Evolutionary conservation across 129 eudicot genomes (phyloP).

Genomic region (Escallonia rubra): DNA sequence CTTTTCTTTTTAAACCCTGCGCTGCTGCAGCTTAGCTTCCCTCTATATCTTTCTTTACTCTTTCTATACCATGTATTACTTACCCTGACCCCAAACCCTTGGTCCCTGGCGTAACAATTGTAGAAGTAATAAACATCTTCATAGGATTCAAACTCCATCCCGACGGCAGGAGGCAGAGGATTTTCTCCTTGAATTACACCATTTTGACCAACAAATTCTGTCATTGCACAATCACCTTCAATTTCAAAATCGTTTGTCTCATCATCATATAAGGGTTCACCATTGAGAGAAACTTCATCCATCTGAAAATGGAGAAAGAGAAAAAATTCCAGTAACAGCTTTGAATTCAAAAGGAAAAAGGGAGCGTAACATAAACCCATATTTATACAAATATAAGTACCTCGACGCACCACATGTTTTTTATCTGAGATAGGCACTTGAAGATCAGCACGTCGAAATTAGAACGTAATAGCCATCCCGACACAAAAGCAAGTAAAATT

Average conservation of each 20-base stretch:
- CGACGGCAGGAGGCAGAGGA: slow-evolving; percentile 38
- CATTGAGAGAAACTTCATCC: slow-evolving; percentile 32
- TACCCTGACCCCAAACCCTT: slow-evolving; percentile 40
- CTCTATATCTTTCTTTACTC: slow-evolving; percentile 36
- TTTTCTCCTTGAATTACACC: slow-evolving; percentile 32
- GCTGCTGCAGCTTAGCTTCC: slow-evolving; percentile 40
- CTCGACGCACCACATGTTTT: not conserved
- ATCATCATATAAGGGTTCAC: slow-evolving; percentile 27
- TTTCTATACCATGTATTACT: slow-evolving; percentile 43
- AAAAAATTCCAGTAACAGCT: not conserved
- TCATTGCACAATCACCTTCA: slow-evolving; percentile 36
- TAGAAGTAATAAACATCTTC: slow-evolving; percentile 40
- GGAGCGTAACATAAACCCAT: too few relatives aligned
- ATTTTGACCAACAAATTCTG: slow-evolving; percentile 31
- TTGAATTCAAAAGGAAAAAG: not conserved
- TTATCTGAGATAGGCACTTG: slow-evolving; percentile 2
- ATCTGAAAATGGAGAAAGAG: slow-evolving; percentile 12
- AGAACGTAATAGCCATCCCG: too few relatives aligned
- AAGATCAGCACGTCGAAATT: not conserved
- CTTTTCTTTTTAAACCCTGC: slow-evolving; percentile 42
- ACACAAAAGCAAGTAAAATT: too few relatives aligned
- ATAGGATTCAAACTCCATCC: slow-evolving; percentile 44
- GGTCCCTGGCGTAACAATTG: slow-evolving; percentile 32
- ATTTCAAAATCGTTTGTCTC: slow-evolving; percentile 29
- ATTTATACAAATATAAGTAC: too few relatives aligned